These are phyloP conservation scores for Podaxis sp. DNA, from an alignment of 768 basidiomycete genomes.

Conservation along the genomic window DNA sequence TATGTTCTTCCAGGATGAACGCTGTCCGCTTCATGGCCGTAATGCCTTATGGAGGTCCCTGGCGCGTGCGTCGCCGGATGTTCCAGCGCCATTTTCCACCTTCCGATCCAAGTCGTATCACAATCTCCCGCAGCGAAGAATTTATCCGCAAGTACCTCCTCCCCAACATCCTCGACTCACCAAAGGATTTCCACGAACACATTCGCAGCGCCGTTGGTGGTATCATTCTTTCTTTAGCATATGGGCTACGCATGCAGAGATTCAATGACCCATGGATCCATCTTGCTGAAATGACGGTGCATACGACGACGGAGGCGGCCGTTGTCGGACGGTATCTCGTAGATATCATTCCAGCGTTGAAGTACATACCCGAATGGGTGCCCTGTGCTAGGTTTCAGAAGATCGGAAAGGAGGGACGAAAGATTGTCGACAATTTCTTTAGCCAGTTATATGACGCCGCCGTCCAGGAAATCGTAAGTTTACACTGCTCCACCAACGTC, in stretches of 20 bases:
- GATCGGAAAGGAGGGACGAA: conserved; percentile 21
- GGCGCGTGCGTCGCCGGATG: conserved; percentile 36
- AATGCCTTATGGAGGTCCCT: conserved; percentile 34
- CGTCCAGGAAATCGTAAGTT: conserved; percentile 4
- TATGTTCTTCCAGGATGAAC: conserved; percentile 28
- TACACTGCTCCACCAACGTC: neutral
- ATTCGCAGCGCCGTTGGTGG: conserved; percentile 20
- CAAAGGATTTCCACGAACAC: conserved; percentile 9
- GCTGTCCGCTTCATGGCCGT: conserved; percentile 34
- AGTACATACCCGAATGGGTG: conserved; percentile 24
- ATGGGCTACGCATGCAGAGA: conserved; percentile 22
- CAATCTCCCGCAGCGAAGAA: conserved; percentile 1
- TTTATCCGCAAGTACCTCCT: conserved; percentile 10
- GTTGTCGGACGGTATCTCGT: conserved; percentile 18
- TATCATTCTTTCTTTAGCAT: conserved; percentile 19
- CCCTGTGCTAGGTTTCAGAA: conserved; percentile 29
- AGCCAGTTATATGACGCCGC: conserved; percentile 3
- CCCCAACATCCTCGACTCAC: conserved; percentile 8
- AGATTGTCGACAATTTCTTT: neutral
- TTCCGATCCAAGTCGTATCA: conserved; percentile 15
- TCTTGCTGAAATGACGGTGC: conserved; percentile 14
- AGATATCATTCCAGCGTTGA: conserved; percentile 19
- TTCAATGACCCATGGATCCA: conserved; percentile 21
- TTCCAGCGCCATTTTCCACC: conserved; percentile 38
- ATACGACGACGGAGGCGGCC: conserved; percentile 12